Evolutionary conservation across 2,329 filamentous ascomycete genomes (phyloP).

Genomic region (Aspergillus sp.): DNA sequence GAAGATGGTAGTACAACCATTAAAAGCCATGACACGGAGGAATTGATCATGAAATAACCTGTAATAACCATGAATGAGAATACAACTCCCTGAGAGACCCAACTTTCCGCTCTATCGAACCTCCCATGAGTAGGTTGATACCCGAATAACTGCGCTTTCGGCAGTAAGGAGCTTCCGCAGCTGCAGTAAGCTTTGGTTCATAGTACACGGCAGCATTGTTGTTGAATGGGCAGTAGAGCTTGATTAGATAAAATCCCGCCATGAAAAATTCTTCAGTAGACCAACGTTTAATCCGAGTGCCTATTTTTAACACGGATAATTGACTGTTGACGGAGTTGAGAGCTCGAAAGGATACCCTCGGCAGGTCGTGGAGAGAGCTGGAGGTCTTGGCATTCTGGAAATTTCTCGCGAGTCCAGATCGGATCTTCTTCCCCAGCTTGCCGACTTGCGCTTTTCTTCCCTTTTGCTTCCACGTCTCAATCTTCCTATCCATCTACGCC

Average conservation of each 20-base stretch:
- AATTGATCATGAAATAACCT: constrained; percentile 19
- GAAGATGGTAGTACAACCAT: constrained; percentile 36
- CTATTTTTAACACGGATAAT: neutral
- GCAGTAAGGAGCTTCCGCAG: constrained; percentile 3
- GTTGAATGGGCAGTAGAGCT: neutral
- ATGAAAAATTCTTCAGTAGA: neutral
- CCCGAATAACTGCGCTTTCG: neutral
- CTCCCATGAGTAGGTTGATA: neutral
- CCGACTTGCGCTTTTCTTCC: constrained; percentile 26
- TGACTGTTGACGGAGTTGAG: neutral
- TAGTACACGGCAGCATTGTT: neutral
- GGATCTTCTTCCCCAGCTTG: constrained; percentile 32
- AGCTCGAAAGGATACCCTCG: constrained; percentile 27
- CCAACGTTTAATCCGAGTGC: neutral
- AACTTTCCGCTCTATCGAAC: neutral
- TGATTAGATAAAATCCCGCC: neutral
- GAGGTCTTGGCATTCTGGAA: constrained; percentile 47
- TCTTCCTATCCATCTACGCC: constrained; percentile 15
- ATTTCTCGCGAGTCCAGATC: constrained; percentile 42
- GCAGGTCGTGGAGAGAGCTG: constrained; percentile 27
- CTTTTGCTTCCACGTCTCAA: constrained; percentile 29
- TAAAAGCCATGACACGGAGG: neutral
- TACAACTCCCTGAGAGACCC: neutral
- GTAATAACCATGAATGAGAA: constrained; percentile 13
- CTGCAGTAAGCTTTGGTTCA: neutral